Evolutionary conservation across 2,329 filamentous ascomycete genomes (phyloP).

Genomic region (Phoma sp.): DNA sequence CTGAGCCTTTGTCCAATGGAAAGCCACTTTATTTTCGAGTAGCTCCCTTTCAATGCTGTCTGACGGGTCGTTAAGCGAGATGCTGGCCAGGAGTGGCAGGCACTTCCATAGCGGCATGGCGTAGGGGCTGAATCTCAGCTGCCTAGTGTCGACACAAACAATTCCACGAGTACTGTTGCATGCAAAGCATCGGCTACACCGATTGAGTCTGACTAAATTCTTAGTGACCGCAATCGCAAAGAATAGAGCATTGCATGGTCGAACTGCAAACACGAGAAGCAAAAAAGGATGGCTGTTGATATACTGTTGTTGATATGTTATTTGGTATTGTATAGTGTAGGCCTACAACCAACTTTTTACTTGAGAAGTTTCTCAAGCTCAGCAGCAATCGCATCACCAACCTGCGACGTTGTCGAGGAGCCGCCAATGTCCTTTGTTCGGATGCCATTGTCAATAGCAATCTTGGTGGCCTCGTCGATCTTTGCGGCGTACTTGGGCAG

Average conservation of each 20-base stretch:
- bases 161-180: not conserved
- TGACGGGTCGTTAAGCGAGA: not conserved
- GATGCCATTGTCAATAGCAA: constrained; percentile 79
- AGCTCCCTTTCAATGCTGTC: too few species aligned
- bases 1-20: too few species aligned
- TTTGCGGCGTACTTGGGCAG: constrained; percentile 78
- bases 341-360: constrained; percentile 17
- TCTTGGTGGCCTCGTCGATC: constrained; percentile 82
- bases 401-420: constrained; percentile 72
- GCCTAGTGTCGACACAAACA: not conserved
- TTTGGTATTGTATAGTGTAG: not conserved
- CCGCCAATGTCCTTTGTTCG: constrained; percentile 88
- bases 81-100: not conserved
- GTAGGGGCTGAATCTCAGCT: not conserved
- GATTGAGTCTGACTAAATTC: too few species aligned
- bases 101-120: not conserved
- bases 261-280: too few species aligned
- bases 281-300: not conserved
- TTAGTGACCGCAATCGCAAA: too few species aligned
- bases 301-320: not conserved
- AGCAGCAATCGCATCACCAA: constrained; percentile 81
- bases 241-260: too few species aligned
- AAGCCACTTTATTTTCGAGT: too few species aligned
- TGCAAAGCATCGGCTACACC: too few species aligned
- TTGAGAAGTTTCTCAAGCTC: constrained; percentile 74